Evolutionary conservation across 2,329 filamentous ascomycete species (phyloP).

Genomic region (Paraphaeosphaeria sporulosa): DNA sequence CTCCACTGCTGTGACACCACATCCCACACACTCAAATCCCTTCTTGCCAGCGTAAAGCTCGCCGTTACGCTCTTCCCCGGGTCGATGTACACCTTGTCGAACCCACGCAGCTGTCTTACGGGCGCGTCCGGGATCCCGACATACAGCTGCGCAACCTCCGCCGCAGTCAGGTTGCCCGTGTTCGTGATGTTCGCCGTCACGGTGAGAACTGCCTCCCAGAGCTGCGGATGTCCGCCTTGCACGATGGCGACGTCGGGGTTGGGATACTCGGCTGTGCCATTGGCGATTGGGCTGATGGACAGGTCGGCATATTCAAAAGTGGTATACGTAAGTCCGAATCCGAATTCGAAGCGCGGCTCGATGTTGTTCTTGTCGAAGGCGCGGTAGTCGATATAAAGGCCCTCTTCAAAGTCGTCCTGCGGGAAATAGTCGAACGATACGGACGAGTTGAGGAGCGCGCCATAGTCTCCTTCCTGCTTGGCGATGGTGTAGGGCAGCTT

Average conservation of each 20-base stretch:
- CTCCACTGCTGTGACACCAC: slow-evolving; percentile 79
- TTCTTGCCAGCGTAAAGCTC: slow-evolving; percentile 70
- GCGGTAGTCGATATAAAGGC: slow-evolving; percentile 81
- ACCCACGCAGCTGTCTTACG: slow-evolving; percentile 72
- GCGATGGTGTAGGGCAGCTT: slow-evolving; percentile 59
- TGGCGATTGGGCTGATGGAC: slow-evolving; percentile 58
- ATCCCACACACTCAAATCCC: slow-evolving; percentile 90
- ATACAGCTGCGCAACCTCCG: slow-evolving; percentile 78
- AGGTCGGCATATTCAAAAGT: slow-evolving; percentile 75
- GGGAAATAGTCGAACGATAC: slow-evolving; percentile 66
- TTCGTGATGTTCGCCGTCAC: slow-evolving; percentile 73
- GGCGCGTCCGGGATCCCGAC: slow-evolving; percentile 69
- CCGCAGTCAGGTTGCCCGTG: slow-evolving; percentile 68
- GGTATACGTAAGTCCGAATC: slow-evolving; percentile 77
- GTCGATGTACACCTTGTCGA: slow-evolving; percentile 75
- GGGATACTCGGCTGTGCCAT: slow-evolving; percentile 42
- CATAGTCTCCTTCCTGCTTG: slow-evolving; percentile 67
- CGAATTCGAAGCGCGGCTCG: slow-evolving; percentile 79
- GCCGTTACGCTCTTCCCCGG: slow-evolving; percentile 72
- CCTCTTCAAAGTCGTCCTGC: slow-evolving; percentile 78
- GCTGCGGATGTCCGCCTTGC: slow-evolving; percentile 50
- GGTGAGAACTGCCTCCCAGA: slow-evolving; percentile 73
- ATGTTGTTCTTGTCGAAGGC: slow-evolving; percentile 71
- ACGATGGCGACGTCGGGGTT: slow-evolving; percentile 53
- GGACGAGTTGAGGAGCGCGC: slow-evolving; percentile 62